Base-by-base conservation (phyloP, 805 yeast species). In the Myxozyma mucilagina region DNA sequence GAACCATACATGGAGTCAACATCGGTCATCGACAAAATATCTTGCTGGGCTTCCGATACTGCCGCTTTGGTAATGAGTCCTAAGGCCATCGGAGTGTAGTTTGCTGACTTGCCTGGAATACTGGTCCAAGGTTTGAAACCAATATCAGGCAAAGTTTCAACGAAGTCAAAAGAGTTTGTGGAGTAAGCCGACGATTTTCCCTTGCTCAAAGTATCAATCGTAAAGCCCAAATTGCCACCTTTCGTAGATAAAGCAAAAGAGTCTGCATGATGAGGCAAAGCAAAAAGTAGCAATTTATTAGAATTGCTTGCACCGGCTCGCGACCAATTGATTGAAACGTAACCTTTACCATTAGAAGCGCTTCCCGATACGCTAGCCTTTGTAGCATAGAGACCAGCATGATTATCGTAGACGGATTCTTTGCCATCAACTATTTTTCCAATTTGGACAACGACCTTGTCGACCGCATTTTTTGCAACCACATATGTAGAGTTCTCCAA, bases 1-100 rank as follows among this genome's bases (percentile, higher is more conserved):
- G 96, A 82, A 20, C 89, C 85, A 75, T 93, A 93, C 89, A 92
- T 92, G 0, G 97, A 90, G 64, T 90, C 90, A 10, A 86, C 76
- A 68, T 87, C 76, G n/a, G 87, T 80, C 73, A 80, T 82, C 16
- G 79, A 80, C 3, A 75, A 74, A 39, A 87, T 80, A 63, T 87
- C 89, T 55, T 78, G 82, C 34, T 78, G 69, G 9, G 82, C 72
- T 67, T 88, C 94, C 4, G 72, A 62, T n/a, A 68, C 70, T 1
- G 89, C 87, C 0, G 82, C 82, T 20, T 71, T 67, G 10, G 75
- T 72, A 38, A 88, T 81, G 35, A 74, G 59, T 1, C 71, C 66
- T 42, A 78, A 71, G 0, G 79, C 78, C 0, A 75, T 79, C 64
- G 78, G 34, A 72, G 71, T 66, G 62, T 68, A 75, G 49, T 74